Percentiles rank a stretch among this genome's conserved stretches.
Conservation (phyloP, 306 rosid genomes). For the Medicago ruthenica region DNA sequence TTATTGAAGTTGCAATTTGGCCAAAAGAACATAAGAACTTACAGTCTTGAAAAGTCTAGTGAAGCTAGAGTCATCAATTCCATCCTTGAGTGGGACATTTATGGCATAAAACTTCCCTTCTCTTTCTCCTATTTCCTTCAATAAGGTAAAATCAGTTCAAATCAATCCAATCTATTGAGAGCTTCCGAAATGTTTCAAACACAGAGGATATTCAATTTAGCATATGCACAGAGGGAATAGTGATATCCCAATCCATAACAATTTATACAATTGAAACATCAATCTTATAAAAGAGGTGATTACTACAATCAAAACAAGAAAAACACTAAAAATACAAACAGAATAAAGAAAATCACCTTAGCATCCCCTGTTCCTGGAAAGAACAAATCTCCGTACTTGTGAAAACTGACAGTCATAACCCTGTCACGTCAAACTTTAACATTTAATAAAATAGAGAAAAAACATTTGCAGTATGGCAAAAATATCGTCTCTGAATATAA, state of each 20-base stretch:
- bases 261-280: constrained; percentile 3
- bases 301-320: background rate
- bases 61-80: constrained; percentile 98
- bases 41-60: constrained; percentile 93
- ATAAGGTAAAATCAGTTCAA: constrained; percentile 56
- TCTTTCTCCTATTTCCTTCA: constrained; percentile 98
- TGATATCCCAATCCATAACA: constrained; percentile 1
- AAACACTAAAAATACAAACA: constrained; percentile 27
- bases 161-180: constrained; percentile 40
- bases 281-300: constrained; percentile 12
- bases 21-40: constrained; percentile 43
- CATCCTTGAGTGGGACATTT: constrained; percentile 96
- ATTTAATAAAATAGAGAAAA: constrained; percentile 41
- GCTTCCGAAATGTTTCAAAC: constrained; percentile 33
- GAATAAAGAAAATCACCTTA: constrained; percentile 68
- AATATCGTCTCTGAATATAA: constrained; percentile 7
- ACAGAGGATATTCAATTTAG: constrained; percentile 24
- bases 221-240: constrained; percentile 16
- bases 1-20: constrained; percentile 54
- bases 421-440: constrained; percentile 59
- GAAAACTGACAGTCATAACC: constrained; percentile 99
- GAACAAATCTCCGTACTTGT: constrained; percentile 94
- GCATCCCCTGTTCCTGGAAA: constrained; percentile 99
- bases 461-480: constrained; percentile 14
- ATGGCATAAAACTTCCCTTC: constrained; percentile 98